phyloP scores from a whole-genome alignment of 2,329 filamentous ascomycete species.

The Fusarium domesticum region DNA sequence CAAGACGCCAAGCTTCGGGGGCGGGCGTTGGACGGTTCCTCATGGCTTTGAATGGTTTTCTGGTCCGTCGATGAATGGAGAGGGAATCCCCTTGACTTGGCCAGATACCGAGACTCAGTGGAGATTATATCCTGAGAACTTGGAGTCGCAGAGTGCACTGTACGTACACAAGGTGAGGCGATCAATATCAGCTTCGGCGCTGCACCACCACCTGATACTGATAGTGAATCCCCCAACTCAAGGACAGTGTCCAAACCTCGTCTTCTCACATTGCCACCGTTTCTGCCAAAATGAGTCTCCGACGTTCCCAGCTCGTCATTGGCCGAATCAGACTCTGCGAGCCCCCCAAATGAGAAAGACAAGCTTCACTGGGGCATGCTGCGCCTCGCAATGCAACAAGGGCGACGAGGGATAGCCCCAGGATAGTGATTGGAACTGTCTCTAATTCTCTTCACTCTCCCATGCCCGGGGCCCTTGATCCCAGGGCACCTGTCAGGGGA shows the following conservation, averaged over 20 bases:
- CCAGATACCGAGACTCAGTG: conserved; percentile 20
- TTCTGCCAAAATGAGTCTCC: neutral
- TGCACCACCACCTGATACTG: neutral
- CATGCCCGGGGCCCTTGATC: neutral
- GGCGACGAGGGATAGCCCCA: neutral
- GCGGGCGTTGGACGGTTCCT: neutral
- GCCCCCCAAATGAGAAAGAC: neutral
- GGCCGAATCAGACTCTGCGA: neutral
- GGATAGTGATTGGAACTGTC: conserved; percentile 7
- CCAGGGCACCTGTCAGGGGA: neutral
- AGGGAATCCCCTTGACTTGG: neutral
- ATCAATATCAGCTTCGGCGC: conserved; percentile 13
- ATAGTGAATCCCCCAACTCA: neutral
- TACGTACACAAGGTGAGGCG: conserved; percentile 2
- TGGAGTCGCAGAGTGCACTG: conserved; percentile 12
- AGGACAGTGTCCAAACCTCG: neutral
- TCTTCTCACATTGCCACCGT: neutral
- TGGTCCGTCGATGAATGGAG: neutral
- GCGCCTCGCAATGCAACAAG: neutral
- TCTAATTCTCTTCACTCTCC: conserved; percentile 1
- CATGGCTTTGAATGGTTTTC: neutral
- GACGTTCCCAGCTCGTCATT: neutral
- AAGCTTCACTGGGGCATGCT: conserved; percentile 1
- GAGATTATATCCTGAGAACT: conserved; percentile 28
- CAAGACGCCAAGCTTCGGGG: neutral